These are phyloP conservation scores for Saturnispora galanensis DNA, from an alignment of 805 yeast genomes.

Conservation along the genomic window DNA sequence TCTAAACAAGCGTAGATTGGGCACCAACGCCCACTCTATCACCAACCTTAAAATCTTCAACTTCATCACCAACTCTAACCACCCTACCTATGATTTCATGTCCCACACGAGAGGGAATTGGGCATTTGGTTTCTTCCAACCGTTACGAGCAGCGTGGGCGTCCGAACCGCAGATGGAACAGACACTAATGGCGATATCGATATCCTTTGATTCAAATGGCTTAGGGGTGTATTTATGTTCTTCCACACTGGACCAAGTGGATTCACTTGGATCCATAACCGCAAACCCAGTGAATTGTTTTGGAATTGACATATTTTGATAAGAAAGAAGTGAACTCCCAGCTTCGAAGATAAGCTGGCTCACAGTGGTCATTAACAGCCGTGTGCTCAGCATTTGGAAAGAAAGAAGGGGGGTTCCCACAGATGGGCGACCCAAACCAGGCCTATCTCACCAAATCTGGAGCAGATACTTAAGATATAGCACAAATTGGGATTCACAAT, in stretches of 20 bases:
- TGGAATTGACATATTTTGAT: slow-evolving; percentile 14
- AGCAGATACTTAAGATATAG: background rate
- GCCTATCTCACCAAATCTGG: too few species aligned
- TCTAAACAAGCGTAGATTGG: slow-evolving; percentile 46
- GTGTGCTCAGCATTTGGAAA: too few species aligned
- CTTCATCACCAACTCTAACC: slow-evolving; percentile 47
- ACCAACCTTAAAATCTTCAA: slow-evolving; percentile 47
- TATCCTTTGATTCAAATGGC: slow-evolving; percentile 31
- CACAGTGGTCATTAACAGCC: too few species aligned
- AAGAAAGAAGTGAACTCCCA: too few species aligned
- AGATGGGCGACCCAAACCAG: too few species aligned
- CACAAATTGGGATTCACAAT: too few species aligned
- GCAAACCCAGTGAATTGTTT: slow-evolving; percentile 33
- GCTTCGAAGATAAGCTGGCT: too few species aligned
- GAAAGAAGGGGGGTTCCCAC: too few species aligned
- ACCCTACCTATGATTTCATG: slow-evolving; percentile 60
- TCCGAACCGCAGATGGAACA: slow-evolving; percentile 58
- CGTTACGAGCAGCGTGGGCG: slow-evolving; percentile 38
- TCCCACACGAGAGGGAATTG: slow-evolving; percentile 34
- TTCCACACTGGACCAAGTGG: slow-evolving; percentile 27
- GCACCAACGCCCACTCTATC: slow-evolving; percentile 81
- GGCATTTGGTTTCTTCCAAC: slow-evolving; percentile 36
- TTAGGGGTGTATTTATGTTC: slow-evolving; percentile 27
- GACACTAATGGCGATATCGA: slow-evolving; percentile 33
- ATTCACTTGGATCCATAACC: slow-evolving; percentile 23